These are phyloP conservation scores for Triticum aestivum DNA, from an alignment of 176 grass and related monocot genomes.

Conservation along the genomic window DNA sequence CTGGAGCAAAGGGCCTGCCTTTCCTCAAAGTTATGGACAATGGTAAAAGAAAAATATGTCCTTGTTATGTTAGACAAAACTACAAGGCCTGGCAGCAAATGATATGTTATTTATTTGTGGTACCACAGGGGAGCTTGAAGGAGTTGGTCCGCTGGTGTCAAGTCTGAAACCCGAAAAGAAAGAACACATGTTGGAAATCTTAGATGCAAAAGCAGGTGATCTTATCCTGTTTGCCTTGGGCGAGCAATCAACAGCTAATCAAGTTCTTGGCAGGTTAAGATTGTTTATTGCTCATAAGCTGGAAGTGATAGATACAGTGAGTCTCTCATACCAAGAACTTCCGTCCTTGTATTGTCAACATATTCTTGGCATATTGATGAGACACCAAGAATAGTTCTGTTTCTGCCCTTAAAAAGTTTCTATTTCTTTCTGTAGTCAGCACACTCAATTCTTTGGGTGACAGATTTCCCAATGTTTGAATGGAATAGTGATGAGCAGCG, in stretches of 20 bases:
- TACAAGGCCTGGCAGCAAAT: neutral
- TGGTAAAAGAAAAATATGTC: constrained; percentile 47
- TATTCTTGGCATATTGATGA: constrained; percentile 12
- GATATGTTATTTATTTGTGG: neutral
- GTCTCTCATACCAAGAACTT: constrained; percentile 18
- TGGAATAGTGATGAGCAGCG: constrained; percentile 85
- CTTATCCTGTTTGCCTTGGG: constrained; percentile 95
- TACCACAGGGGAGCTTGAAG: constrained; percentile 82
- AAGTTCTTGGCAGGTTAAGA: constrained; percentile 76
- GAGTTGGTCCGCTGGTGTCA: constrained; percentile 65
- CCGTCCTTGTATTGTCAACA: neutral
- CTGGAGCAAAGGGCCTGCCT: constrained; percentile 94
- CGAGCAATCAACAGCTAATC: constrained; percentile 53
- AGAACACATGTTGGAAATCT: constrained; percentile 48
- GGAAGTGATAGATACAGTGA: constrained; percentile 75
- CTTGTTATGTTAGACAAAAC: neutral
- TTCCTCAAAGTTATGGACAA: constrained; percentile 91
- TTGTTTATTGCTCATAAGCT: constrained; percentile 72
- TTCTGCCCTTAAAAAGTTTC: constrained; percentile 30
- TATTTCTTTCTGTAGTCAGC: constrained; percentile 44
- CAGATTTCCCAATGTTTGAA: constrained; percentile 95
- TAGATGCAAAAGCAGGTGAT: constrained; percentile 63
- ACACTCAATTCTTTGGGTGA: constrained; percentile 93
- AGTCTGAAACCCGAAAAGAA: constrained; percentile 70
- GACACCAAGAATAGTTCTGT: neutral